A percentile compares a stretch with the other conserved stretches of the same genome.
Evolutionary conservation across 768 basidiomycete species (phyloP).

Genomic region (Cyathus striatus): DNA sequence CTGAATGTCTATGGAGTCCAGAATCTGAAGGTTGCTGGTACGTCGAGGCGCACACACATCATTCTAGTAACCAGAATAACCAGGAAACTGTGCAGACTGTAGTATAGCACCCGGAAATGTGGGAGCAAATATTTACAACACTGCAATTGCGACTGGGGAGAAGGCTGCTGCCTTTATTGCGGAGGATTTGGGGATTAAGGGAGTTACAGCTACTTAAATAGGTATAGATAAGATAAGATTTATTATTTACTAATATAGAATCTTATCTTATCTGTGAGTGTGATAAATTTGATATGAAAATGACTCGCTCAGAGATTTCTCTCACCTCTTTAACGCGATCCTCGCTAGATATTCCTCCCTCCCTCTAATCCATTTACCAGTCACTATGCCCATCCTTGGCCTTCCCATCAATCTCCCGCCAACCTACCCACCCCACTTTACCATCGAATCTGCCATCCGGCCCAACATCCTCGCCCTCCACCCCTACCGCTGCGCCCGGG

Average conservation of each 20-base stretch:
- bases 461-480: slow-evolving; percentile 89
- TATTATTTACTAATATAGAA: too few species aligned
- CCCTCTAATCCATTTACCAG: too few species aligned
- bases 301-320: too few species aligned
- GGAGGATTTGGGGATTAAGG: slow-evolving; percentile 35
- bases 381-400: slow-evolving; percentile 60
- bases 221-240: too few species aligned
- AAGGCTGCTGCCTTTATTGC: slow-evolving; percentile 55
- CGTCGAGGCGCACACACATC: not conserved
- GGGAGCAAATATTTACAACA: slow-evolving; percentile 28
- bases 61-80: not conserved
- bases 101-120: slow-evolving; percentile 26
- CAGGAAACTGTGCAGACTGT: slow-evolving; percentile 12
- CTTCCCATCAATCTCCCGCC: slow-evolving; percentile 38
- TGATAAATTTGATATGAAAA: too few species aligned
- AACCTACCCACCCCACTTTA: slow-evolving; percentile 72
- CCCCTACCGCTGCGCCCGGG: slow-evolving; percentile 94
- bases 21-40: slow-evolving; percentile 17
- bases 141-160: slow-evolving; percentile 43
- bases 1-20: slow-evolving; percentile 25
- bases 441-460: slow-evolving; percentile 80
- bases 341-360: too few species aligned
- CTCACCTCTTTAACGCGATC: too few species aligned
- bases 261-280: too few species aligned
- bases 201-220: too few species aligned